Percentiles rank a stretch among this genome's conserved stretches.
phyloP scores from a whole-genome alignment of 129 eudicot species.

The Arctium minus region DNA sequence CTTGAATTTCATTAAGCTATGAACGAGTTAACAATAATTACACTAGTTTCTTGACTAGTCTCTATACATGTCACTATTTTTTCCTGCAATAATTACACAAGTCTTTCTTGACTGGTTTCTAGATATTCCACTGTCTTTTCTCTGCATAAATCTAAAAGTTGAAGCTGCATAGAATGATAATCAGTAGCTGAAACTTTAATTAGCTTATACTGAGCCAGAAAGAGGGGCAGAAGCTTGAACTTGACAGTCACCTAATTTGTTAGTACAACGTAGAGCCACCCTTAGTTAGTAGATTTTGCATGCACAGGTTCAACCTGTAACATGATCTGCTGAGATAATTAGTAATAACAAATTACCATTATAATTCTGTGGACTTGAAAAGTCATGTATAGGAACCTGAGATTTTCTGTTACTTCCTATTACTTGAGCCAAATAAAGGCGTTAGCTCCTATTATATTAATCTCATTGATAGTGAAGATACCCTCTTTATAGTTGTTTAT shows the following conservation, averaged over 20 bases:
- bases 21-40: not conserved
- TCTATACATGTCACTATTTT: not conserved
- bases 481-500: not conserved
- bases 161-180: not conserved
- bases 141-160: not conserved
- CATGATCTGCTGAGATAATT: not conserved
- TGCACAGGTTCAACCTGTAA: not conserved
- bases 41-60: not conserved
- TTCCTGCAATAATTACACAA: not conserved
- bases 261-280: not conserved
- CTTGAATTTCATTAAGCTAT: not conserved
- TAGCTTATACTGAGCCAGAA: not conserved
- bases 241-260: not conserved
- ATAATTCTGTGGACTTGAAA: not conserved
- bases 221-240: not conserved
- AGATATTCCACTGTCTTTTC: not conserved
- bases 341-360: not conserved
- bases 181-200: not conserved
- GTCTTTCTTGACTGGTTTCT: not conserved
- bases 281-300: not conserved
- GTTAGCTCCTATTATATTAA: not conserved
- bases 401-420: not conserved
- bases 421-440: not conserved
- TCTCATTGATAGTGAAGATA: not conserved
- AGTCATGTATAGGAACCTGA: not conserved